Base-by-base conservation (phyloP, 1,284 basidiomycete species). In the Pseudozyma thailandica region DNA sequence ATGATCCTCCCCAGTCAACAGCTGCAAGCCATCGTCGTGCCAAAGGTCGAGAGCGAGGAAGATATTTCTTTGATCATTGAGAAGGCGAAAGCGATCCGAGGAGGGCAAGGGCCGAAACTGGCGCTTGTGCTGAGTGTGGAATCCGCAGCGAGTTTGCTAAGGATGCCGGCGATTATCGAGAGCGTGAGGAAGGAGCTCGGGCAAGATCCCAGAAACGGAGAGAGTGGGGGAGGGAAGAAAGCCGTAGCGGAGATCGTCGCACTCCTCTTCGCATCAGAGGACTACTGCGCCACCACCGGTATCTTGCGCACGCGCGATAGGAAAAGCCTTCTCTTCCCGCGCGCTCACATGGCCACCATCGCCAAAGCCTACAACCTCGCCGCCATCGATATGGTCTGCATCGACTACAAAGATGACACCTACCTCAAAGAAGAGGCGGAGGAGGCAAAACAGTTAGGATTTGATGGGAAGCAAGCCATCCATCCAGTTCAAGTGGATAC, bases 311-410 rank as follows among this genome's bases (percentile, higher is more conserved):
- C 93, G 1, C 80, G 85, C 1, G 88, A 88, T 9, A 88, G 91
- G 20, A 85, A 85, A 47, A 93, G 95, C 78, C 85, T 98, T 20
- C 87, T 94, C 6, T 93, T 89, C 75, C 90, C 93, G 3, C 89
- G 94, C n/a, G 92, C 92, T 0, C 87, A 90, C 59, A 88, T 96
- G 54, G 92, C 91, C 9, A 88, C 91, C 23, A 88, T 90, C 0
- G 93, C 94, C 12, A 93, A 91, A 80, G 92, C 93, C 4, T 92
- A 90, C 78, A 88, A 88, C 0, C 85, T 96, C 2, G 88, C 90
- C 37, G 91, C 93, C 2, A 92, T 98, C 78, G 70, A 73, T n/a
- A 74, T 92, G 90, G 92, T 95, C 1, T 95, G 93, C 81, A 89
- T 94, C 33, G 90, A 93, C 80, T 95, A 93, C 85, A 91, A 92